Conservation (phyloP, 805 yeast genomes). For the Schwanniomyces polymorphus region DNA sequence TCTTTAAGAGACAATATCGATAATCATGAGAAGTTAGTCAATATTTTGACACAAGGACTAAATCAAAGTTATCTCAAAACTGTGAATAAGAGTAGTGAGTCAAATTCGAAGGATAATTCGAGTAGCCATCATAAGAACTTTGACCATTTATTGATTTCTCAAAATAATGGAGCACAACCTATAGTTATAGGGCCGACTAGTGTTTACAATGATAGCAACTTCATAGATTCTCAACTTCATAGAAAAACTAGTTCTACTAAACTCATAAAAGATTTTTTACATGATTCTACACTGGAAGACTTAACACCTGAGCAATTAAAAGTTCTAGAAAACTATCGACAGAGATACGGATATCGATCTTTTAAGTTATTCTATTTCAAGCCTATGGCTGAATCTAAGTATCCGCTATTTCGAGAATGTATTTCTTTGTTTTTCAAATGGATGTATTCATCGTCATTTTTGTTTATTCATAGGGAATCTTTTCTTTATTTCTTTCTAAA, state of each 20-base stretch:
- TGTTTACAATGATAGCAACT: conserved; percentile 7
- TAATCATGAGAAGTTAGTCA: conserved; percentile 1
- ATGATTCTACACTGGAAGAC: not conserved
- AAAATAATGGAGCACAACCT: conserved; percentile 1
- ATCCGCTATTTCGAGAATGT: conserved; percentile 4
- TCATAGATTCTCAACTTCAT: not conserved
- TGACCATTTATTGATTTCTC: conserved; percentile 2
- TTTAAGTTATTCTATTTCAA: not conserved
- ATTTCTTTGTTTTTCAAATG: conserved; percentile 9
- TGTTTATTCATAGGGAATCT: conserved; percentile 10
- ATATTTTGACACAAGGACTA: not conserved
- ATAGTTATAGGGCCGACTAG: conserved; percentile 9
- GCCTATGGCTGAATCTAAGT: conserved; percentile 2
- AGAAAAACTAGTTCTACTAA: not conserved
- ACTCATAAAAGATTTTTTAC: not conserved
- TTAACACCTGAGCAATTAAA: not conserved
- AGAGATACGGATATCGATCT: not conserved
- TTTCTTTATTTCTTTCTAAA: conserved; percentile 11
- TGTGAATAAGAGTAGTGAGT: not conserved
- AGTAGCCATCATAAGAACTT: not conserved
- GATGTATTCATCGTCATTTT: conserved; percentile 7
- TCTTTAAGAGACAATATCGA: conserved; percentile 1
- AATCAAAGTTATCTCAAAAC: not conserved
- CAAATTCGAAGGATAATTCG: not conserved
- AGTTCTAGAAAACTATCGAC: not conserved